Evolutionary conservation across 306 rosid genomes (phyloP), one percentile per base, ranked within the genome.

Genomic region (Notholithocarpus densiflorus): DNA sequence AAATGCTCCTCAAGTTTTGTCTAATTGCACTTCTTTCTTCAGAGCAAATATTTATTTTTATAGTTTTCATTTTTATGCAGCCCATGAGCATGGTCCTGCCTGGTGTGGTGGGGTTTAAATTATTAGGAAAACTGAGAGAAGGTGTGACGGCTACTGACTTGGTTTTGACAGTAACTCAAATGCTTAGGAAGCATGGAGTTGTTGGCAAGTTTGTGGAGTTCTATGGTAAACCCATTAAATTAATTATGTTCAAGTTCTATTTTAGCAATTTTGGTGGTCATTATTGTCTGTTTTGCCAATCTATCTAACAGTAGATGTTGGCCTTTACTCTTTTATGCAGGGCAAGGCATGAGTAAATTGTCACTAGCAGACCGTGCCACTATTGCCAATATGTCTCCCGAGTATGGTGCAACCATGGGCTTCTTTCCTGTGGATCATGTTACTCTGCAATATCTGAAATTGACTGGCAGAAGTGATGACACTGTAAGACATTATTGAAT

Each of bases 81-180:
- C 98, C 98, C 75, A 92, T 94, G 98, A 94, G 98, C 92, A 94
- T 94, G 98, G 98, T 94, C 83, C 88, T 94, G 73, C 98, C 98
- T 15, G 98, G 98, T 71, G 98, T 94, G 1, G 98, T 94, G 73
- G 98, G 98, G 75, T 94, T 94, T 72, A 94, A 90, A 86, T 87
- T 94, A 80, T 51, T 69, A 59, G 97, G 98, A 62, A 92, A 91
- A 84, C 85, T 92, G 75, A 89, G 97, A 86, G 81, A 87, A 70
- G 97, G 98, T 74, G 94, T 94, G 74, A 92, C 98, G 61, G 98
- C 98, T 73, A 94, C 98, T 0, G 98, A 94, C 90, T 89, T 94
- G 91, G 98, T 94, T 66, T 83, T 94, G 88, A 94, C 98, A 71
- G 97, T 92, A 69, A 94, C 98, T 68, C 97, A 94, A 89, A 90